Base-by-base conservation (phyloP, 345 rosid species). In the Syzygium grande region DNA sequence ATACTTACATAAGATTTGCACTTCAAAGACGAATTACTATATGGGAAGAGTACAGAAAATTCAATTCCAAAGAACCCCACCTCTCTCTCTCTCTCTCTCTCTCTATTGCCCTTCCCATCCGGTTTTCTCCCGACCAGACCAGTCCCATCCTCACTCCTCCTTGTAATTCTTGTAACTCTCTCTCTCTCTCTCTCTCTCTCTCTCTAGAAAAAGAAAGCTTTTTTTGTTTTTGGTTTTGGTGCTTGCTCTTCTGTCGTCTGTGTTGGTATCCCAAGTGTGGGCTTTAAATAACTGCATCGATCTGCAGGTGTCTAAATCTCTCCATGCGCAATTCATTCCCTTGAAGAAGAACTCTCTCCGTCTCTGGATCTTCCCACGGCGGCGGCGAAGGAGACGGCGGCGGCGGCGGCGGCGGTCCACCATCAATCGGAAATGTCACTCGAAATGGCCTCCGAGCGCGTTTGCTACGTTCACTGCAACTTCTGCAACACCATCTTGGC, bases 401-500 rank as follows among this genome's bases (percentile, higher is more conserved):
- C n/a, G 13, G 1, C 68, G 21, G 9, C 41, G 19, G 10, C 78
- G 43, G 3, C 49, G 49, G 80, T 22, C 14, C 27, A 38, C 49
- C 49, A 38, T 11, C 83, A 2, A 73, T 73, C 49, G 49, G 83
- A 73, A 89, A 95, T 96, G 98, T 95, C 99, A 83, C 51, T 92
- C 84, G 96, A 98, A 52, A 90, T 92, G 95, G 92, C 94, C 51
- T 89, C 98, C 84, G 99, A 97, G 85, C 94, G 94, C 77, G 97
- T 98, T 87, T 96, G 99, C 89, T 98, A 95, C 93, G 98, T 96
- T 85, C 97, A 96, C 94, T 98, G 99, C 99, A 96, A 90, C 97
- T 93, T 96, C 96, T 98, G 99, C 98, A 95, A 94, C 96, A 96
- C 98, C 90, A 92, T 96, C 88, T 91, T 98, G 91, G 99, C 96